Evolutionary conservation across 2,329 filamentous ascomycete genomes (phyloP).

Genomic region (Ceratocystis harringtonii): DNA sequence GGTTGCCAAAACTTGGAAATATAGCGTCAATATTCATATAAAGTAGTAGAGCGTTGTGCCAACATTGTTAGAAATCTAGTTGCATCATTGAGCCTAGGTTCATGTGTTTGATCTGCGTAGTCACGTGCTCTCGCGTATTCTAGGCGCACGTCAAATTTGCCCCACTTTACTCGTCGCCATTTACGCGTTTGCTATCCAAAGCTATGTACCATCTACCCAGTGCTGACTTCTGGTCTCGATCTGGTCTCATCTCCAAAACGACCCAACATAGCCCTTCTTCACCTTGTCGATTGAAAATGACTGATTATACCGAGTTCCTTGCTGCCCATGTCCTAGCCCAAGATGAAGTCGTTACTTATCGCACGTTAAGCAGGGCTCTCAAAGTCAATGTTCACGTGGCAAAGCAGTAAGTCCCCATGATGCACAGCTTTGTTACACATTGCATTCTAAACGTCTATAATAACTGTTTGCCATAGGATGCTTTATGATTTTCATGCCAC

Average conservation of each 20-base stretch:
- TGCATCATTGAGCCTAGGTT: too few species aligned
- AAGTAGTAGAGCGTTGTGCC: too few species aligned
- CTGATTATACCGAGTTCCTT: conserved; percentile 55
- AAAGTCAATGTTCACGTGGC: conserved; percentile 75
- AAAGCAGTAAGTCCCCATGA: conserved; percentile 52
- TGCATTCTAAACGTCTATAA: not conserved
- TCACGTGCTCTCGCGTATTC: not conserved
- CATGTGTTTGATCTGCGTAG: too few species aligned
- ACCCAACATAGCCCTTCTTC: not conserved
- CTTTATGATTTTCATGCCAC: conserved; percentile 69
- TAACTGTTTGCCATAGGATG: conserved; percentile 41
- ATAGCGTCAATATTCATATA: too few species aligned
- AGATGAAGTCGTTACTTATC: conserved; percentile 68
- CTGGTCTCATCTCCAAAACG: not conserved
- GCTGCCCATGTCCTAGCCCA: conserved; percentile 64
- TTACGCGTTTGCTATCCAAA: too few species aligned
- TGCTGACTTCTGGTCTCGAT: not conserved
- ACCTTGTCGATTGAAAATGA: conserved; percentile 27
- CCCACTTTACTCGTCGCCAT: not conserved
- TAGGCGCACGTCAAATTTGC: not conserved
- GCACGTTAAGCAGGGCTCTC: conserved; percentile 64
- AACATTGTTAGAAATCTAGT: too few species aligned
- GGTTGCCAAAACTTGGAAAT: too few species aligned
- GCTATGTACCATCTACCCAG: too few species aligned
- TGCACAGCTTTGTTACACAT: not conserved